Percentiles rank a stretch among this genome's conserved stretches.
phyloP scores from a whole-genome alignment of 345 rosid genomes.

The Aquilaria sinensis region DNA sequence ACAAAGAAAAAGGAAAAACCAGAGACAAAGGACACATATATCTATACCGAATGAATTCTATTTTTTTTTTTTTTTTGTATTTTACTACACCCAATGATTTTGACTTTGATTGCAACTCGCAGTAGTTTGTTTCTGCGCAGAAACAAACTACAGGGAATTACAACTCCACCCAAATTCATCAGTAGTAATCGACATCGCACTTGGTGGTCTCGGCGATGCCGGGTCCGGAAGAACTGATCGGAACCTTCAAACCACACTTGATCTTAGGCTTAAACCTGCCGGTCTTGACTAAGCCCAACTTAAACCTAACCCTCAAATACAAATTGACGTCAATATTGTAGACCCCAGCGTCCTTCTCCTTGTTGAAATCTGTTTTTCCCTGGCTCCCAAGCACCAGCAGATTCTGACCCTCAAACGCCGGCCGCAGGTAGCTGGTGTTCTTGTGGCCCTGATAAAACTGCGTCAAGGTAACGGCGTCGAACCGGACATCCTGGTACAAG shows the following conservation, averaged over 20 bases:
- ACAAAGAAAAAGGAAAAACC: no score
- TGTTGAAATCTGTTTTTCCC: conserved; percentile 18
- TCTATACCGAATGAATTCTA: no score
- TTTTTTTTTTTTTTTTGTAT: no score
- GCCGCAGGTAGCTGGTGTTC: conserved; percentile 43
- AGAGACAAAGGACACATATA: no score
- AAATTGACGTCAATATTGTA: conserved; percentile 50
- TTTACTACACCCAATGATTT: no score
- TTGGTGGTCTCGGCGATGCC: conserved; percentile 19
- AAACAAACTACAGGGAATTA: no score
- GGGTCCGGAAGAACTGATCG: conserved; percentile 28
- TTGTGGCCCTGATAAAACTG: conserved; percentile 84
- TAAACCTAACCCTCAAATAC: conserved; percentile 52
- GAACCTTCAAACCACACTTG: conserved; percentile 56
- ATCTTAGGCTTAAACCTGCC: conserved; percentile 45
- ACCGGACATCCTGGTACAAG: conserved; percentile 34
- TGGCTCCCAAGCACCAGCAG: conserved; percentile 23
- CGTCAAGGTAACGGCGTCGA: conserved; percentile 18
- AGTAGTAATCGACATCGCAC: conserved; percentile 50
- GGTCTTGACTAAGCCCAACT: conserved; percentile 46
- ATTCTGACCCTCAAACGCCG: conserved; percentile 36
- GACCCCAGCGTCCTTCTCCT: conserved; percentile 32
- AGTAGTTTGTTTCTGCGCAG: no score
- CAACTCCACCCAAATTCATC: conserved; percentile 1
- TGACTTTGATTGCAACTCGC: no score